Percentiles rank a stretch among this genome's conserved stretches.
Evolutionary conservation across 2,329 filamentous ascomycete genomes (phyloP).

Genomic region (Colletotrichum spaethianum): DNA sequence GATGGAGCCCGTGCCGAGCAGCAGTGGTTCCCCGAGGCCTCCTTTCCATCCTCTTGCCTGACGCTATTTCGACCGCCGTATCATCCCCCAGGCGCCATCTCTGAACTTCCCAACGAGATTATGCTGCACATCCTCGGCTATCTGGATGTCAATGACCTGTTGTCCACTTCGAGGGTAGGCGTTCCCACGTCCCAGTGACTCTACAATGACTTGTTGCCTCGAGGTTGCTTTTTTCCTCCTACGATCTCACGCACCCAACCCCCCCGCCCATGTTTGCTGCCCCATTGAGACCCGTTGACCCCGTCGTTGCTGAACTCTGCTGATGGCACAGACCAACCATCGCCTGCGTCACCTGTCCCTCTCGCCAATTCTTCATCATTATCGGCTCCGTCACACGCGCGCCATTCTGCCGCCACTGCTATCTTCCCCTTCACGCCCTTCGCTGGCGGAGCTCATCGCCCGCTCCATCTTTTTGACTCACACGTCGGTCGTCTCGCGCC

Average conservation of each 20-base stretch:
- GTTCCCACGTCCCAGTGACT: constrained; percentile 19
- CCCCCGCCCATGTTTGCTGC: constrained; percentile 5
- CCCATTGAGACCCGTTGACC: constrained; percentile 5
- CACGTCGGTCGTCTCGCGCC: constrained; percentile 75
- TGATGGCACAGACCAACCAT: constrained; percentile 67
- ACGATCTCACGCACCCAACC: neutral
- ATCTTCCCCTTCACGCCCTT: constrained; percentile 69
- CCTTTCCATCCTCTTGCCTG: constrained; percentile 23
- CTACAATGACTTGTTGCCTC: neutral
- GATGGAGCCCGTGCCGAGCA: constrained; percentile 12
- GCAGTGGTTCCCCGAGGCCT: constrained; percentile 6
- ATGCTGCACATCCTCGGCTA: constrained; percentile 69
- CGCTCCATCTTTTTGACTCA: constrained; percentile 77
- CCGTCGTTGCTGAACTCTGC: constrained; percentile 27
- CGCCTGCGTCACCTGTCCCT: constrained; percentile 73
- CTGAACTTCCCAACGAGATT: constrained; percentile 68
- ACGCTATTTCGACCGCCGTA: constrained; percentile 14
- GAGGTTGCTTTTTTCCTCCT: neutral
- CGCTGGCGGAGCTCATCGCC: constrained; percentile 72
- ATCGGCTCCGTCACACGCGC: constrained; percentile 72
- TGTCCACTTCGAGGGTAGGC: constrained; percentile 70
- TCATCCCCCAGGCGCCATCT: constrained; percentile 21
- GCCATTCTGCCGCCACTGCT: constrained; percentile 69
- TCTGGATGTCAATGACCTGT: constrained; percentile 70
- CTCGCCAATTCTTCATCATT: constrained; percentile 75